A percentile compares a stretch with the other conserved stretches of the same genome.
Evolutionary conservation across 345 rosid genomes (phyloP).

Genomic region (Euclidium syriacum): DNA sequence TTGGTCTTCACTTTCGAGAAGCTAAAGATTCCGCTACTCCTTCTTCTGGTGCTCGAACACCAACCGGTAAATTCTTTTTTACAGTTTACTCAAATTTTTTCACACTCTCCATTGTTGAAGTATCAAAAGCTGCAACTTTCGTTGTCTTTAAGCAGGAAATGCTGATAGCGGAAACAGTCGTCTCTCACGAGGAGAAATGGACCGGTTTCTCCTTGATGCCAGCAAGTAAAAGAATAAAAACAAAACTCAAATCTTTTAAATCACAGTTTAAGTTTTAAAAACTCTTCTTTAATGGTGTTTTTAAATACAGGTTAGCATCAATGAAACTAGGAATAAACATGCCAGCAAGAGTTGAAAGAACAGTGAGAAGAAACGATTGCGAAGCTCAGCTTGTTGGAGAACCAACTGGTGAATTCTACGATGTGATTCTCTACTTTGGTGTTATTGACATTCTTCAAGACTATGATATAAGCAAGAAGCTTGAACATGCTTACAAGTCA

Average conservation of each 20-base stretch:
- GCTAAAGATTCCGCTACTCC: constrained; percentile 43
- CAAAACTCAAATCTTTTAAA: not conserved
- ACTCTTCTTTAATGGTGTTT: constrained; percentile 4
- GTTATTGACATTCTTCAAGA: constrained; percentile 95
- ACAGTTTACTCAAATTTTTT: not conserved
- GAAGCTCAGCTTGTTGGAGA: constrained; percentile 84
- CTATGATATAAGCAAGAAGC: constrained; percentile 98
- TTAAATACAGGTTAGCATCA: constrained; percentile 68
- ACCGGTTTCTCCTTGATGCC: constrained; percentile 52
- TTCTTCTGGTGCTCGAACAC: constrained; percentile 55
- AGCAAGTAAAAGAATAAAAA: constrained; percentile 47
- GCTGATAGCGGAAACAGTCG: constrained; percentile 35
- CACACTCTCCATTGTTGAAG: constrained; percentile 1
- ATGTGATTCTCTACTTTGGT: constrained; percentile 76
- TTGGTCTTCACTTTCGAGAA: constrained; percentile 84
- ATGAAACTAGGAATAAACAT: constrained; percentile 67
- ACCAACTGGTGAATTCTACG: constrained; percentile 73
- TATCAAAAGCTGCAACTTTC: not conserved
- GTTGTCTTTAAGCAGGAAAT: constrained; percentile 42
- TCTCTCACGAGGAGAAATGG: constrained; percentile 54
- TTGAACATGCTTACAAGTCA: constrained; percentile 96
- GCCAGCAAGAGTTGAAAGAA: constrained; percentile 75
- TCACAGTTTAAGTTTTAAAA: not conserved
- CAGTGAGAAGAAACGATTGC: constrained; percentile 53
- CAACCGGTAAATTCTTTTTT: constrained; percentile 46